These are phyloP conservation scores for Aspergillus egyptiacus DNA, from an alignment of 495 filamentous ascomycete genomes.

Conservation along the genomic window DNA sequence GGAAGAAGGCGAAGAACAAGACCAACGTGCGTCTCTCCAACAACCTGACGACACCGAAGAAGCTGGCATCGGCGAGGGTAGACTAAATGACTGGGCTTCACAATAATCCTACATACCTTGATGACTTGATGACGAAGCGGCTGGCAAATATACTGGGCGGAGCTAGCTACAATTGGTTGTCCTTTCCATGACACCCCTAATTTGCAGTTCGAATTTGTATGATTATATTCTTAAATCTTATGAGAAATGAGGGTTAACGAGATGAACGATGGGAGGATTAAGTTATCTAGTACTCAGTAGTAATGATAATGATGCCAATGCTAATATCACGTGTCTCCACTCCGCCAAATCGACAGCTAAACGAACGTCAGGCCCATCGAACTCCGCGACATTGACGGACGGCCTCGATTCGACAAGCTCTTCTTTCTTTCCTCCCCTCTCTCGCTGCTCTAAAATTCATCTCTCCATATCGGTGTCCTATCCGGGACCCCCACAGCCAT, in stretches of 20 bases:
- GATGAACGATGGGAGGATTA: background rate
- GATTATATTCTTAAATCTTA: slow-evolving; percentile 10
- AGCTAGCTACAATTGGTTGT: background rate
- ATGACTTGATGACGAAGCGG: slow-evolving; percentile 6
- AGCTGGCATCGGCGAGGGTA: slow-evolving; percentile 58
- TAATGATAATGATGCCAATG: slow-evolving; percentile 1
- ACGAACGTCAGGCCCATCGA: background rate
- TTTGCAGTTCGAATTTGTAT: slow-evolving; percentile 9
- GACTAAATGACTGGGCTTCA: slow-evolving; percentile 37
- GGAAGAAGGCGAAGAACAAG: slow-evolving; percentile 67
- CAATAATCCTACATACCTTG: background rate
- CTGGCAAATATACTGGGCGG: slow-evolving; percentile 7
- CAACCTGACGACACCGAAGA: slow-evolving; percentile 60
- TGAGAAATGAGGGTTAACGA: slow-evolving; percentile 4
- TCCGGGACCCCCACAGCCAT: slow-evolving; percentile 36
- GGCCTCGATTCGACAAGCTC: slow-evolving; percentile 4
- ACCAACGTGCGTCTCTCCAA: slow-evolving; percentile 61
- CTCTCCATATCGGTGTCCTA: background rate
- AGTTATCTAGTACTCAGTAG: background rate
- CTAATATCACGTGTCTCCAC: slow-evolving; percentile 8
- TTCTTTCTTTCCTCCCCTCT: background rate
- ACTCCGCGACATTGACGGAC: slow-evolving; percentile 4
- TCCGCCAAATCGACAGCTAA: slow-evolving; percentile 6
- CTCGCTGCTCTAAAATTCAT: background rate
- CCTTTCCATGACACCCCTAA: background rate